A percentile compares a stretch with the other conserved stretches of the same genome.
Conservation (phyloP, 164 flowering plant species). For the Stephania cephalantha region DNA sequence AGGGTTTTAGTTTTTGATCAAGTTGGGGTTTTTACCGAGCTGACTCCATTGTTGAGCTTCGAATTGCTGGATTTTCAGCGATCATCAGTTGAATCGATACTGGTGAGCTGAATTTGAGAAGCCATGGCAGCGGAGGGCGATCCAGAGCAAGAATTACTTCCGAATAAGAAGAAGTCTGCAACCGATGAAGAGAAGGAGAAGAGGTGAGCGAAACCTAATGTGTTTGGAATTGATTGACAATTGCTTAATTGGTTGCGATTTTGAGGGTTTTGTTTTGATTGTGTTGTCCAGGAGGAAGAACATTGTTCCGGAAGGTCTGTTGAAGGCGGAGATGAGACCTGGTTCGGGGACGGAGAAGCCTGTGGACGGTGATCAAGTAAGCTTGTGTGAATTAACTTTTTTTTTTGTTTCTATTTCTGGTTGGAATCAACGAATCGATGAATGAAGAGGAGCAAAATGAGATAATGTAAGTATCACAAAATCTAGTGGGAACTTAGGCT, state of each 20-base stretch:
- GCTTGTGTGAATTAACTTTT: background rate
- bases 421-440: background rate
- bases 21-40: no score
- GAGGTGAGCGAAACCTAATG: constrained; percentile 25
- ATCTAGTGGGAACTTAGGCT: no score
- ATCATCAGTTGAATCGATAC: background rate
- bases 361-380: constrained; percentile 83
- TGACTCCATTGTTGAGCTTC: no score
- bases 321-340: constrained; percentile 86
- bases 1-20: background rate
- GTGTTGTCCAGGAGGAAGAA: constrained; percentile 60
- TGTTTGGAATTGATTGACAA: background rate
- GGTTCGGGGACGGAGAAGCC: constrained; percentile 67
- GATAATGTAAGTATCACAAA: no score
- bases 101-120: background rate
- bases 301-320: constrained; percentile 68
- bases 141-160: constrained; percentile 26
- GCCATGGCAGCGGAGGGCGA: constrained; percentile 28
- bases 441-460: background rate
- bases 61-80: no score
- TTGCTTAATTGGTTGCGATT: background rate
- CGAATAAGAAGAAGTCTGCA: constrained; percentile 45
- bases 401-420: background rate
- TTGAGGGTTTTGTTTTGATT: background rate
- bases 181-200: constrained; percentile 55